These are phyloP conservation scores for Limnomonas spitsbergensis DNA, from an alignment of 139 green algal genomes.

Conservation along the genomic window DNA sequence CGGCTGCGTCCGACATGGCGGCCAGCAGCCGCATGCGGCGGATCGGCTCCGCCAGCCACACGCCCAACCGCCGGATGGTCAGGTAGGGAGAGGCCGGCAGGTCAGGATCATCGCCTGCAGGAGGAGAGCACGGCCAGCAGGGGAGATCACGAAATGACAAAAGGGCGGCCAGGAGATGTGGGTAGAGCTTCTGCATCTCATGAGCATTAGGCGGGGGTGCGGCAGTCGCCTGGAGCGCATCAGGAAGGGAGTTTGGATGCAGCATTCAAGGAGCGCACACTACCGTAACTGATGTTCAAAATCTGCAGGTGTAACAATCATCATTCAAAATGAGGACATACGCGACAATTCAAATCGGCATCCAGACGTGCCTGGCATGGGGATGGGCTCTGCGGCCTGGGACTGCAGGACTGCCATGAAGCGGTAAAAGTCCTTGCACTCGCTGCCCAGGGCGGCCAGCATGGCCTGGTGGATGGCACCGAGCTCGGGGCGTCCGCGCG, in stretches of 20 bases:
- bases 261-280: no score
- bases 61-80: conserved; percentile 72
- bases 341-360: no score
- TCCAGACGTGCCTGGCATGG: conserved; percentile 40
- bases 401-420: conserved; percentile 85
- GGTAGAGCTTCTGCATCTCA: no score
- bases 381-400: conserved; percentile 44
- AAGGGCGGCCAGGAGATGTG: no score
- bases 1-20: conserved; percentile 56
- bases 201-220: no score
- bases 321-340: no score
- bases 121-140: not conserved
- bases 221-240: no score
- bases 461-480: conserved; percentile 69
- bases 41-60: conserved; percentile 79
- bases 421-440: conserved; percentile 80
- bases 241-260: no score
- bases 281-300: no score
- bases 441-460: conserved; percentile 45
- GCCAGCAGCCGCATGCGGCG: conserved; percentile 78
- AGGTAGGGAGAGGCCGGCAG: conserved; percentile 49
- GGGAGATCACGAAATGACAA: no score
- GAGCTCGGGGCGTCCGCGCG: not conserved
- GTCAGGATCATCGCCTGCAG: not conserved
- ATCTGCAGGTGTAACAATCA: no score